A percentile compares a stretch with the other conserved stretches of the same genome.
Evolutionary conservation across 805 yeast species (phyloP).

Genomic region (Suhomyces xylopsoci): DNA sequence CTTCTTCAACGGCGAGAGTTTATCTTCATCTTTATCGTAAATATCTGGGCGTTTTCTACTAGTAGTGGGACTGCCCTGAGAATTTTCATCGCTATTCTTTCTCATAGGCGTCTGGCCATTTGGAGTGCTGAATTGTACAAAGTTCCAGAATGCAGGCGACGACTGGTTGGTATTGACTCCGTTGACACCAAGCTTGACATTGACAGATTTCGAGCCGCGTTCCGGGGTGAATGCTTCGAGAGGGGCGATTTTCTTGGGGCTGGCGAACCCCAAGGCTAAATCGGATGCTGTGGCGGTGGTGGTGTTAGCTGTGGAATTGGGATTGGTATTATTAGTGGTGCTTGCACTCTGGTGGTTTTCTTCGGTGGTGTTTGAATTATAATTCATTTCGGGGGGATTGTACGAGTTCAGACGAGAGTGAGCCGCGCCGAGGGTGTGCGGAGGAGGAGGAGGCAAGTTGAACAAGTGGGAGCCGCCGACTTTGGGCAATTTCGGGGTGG

Average conservation of each 20-base stretch:
- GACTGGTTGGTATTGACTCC: conserved; percentile 47
- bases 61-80: conserved; percentile 40
- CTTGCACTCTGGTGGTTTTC: conserved; percentile 7
- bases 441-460: conserved; percentile 30
- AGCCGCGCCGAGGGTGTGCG: conserved; percentile 13
- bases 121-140: conserved; percentile 68
- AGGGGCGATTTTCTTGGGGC: conserved; percentile 42
- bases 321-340: conserved; percentile 6
- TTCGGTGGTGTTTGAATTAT: conserved; percentile 9
- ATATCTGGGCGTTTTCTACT: conserved; percentile 21
- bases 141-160: conserved; percentile 93
- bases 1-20: conserved; percentile 17
- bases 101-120: conserved; percentile 43
- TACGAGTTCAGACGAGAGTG: conserved; percentile 32
- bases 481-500: conserved; percentile 34
- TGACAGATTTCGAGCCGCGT: conserved; percentile 31
- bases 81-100: conserved; percentile 37
- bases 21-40: conserved; percentile 13
- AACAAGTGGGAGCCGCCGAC: conserved; percentile 24
- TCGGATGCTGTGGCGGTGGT: conserved; percentile 32
- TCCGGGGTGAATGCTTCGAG: conserved; percentile 46
- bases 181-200: conserved; percentile 18
- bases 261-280: conserved; percentile 35
- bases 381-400: not conserved
- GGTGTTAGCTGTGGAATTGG: conserved; percentile 8